Evolutionary conservation across 2,329 filamentous ascomycete species (phyloP).

Genomic region (Sclerotinia trifoliorum): DNA sequence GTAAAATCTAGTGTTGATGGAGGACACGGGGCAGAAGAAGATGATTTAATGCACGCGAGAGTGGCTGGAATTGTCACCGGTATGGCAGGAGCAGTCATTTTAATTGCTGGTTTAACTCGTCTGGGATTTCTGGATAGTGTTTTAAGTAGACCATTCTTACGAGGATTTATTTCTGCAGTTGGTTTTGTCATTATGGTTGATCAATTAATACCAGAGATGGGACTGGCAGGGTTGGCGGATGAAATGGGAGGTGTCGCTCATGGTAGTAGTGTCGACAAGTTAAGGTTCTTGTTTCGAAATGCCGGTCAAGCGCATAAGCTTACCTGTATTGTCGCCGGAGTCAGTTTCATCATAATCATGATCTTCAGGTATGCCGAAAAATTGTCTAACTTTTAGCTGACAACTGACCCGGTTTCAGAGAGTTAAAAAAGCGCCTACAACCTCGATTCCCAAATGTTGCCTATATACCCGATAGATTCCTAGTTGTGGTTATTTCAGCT

Average conservation of each 20-base stretch:
- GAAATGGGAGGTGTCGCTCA: constrained; percentile 65
- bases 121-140: constrained; percentile 94
- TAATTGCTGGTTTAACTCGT: constrained; percentile 80
- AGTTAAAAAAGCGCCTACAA: constrained; percentile 77
- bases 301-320: constrained; percentile 65
- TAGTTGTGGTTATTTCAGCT: constrained; percentile 83
- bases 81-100: constrained; percentile 81
- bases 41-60: constrained; percentile 67
- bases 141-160: constrained; percentile 83
- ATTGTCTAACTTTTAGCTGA: not conserved
- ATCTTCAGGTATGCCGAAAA: constrained; percentile 64
- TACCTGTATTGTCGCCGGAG: constrained; percentile 72
- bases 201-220: constrained; percentile 87
- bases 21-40: constrained; percentile 63
- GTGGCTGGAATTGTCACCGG: constrained; percentile 87
- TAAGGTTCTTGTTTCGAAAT: constrained; percentile 74
- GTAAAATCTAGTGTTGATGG: constrained; percentile 73
- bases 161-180: constrained; percentile 96
- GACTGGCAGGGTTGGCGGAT: constrained; percentile 66
- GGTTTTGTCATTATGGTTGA: constrained; percentile 95
- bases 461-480: constrained; percentile 87
- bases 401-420: constrained; percentile 49
- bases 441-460: constrained; percentile 76
- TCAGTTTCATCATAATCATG: constrained; percentile 87
- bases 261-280: constrained; percentile 82